Percentiles rank a stretch among this genome's conserved stretches.
Evolutionary conservation across 2,329 filamentous ascomycete genomes (phyloP).

Genomic region (Aspergillus sp.): DNA sequence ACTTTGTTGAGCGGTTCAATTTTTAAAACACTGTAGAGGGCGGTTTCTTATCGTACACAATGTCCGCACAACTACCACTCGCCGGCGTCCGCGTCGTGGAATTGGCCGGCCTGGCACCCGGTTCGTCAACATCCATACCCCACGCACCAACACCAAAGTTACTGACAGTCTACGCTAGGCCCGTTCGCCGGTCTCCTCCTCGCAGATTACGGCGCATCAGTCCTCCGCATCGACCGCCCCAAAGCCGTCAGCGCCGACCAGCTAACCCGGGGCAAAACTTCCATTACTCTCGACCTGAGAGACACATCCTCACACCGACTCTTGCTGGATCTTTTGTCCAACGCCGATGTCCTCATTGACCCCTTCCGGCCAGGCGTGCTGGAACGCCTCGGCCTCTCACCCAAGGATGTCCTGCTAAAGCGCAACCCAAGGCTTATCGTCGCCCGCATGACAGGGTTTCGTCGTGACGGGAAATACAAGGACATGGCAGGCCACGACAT

Average conservation of each 20-base stretch:
- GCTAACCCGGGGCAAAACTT: slow-evolving; percentile 77
- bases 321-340: slow-evolving; percentile 62
- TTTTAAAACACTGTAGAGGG: background rate
- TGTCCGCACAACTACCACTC: slow-evolving; percentile 53
- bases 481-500: slow-evolving; percentile 94
- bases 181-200: slow-evolving; percentile 88
- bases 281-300: slow-evolving; percentile 78
- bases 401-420: slow-evolving; percentile 61
- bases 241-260: slow-evolving; percentile 62
- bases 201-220: slow-evolving; percentile 82
- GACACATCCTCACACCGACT: slow-evolving; percentile 62
- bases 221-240: slow-evolving; percentile 78
- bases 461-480: slow-evolving; percentile 80
- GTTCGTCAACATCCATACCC: slow-evolving; percentile 36
- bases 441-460: slow-evolving; percentile 84
- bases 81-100: slow-evolving; percentile 63
- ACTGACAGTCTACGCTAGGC: slow-evolving; percentile 50
- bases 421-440: slow-evolving; percentile 76
- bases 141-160: background rate
- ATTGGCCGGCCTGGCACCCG: slow-evolving; percentile 66
- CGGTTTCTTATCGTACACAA: background rate
- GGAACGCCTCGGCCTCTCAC: slow-evolving; percentile 77
- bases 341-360: slow-evolving; percentile 81
- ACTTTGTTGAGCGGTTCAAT: background rate
- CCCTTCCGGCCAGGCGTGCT: slow-evolving; percentile 90